phyloP scores from a whole-genome alignment of 768 basidiomycete genomes.

The Boletellus ananas region DNA sequence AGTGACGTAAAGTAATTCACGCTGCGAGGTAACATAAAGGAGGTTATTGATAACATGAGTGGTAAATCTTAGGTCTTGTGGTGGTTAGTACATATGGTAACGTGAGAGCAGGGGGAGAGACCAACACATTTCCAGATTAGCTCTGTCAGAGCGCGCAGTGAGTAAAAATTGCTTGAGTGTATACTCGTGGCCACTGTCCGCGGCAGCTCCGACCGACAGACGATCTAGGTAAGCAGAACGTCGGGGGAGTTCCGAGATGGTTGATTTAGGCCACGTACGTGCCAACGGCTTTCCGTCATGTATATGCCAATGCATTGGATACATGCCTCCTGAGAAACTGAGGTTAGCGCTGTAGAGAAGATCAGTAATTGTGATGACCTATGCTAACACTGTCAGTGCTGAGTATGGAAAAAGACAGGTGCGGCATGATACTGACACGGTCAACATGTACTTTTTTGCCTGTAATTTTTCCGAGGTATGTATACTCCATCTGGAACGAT shows the following conservation, averaged over 20 bases:
- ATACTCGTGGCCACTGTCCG: constrained; percentile 78
- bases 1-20: constrained; percentile 67
- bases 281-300: constrained; percentile 42
- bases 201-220: constrained; percentile 60
- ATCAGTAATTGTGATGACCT: constrained; percentile 50
- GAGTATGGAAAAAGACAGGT: not conserved
- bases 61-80: constrained; percentile 56
- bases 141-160: constrained; percentile 57
- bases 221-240: constrained; percentile 25
- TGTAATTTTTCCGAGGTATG: constrained; percentile 76
- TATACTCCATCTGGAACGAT: constrained; percentile 79
- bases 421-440: constrained; percentile 37
- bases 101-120: not conserved
- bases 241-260: not conserved
- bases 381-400: not conserved
- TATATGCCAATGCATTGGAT: constrained; percentile 57
- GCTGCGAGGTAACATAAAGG: constrained; percentile 61
- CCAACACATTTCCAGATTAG: constrained; percentile 66
- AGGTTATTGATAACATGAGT: constrained; percentile 60
- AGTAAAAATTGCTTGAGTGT: constrained; percentile 70
- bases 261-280: constrained; percentile 35
- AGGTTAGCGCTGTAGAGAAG: constrained; percentile 47
- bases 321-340: constrained; percentile 52
- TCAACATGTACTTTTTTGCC: constrained; percentile 62
- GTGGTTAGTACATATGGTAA: constrained; percentile 1